Percentiles rank a stretch among this genome's conserved stretches.
These are phyloP conservation scores for Dryadomyces quercivorus DNA, from an alignment of 2,329 filamentous ascomycete genomes.

Conservation along the genomic window DNA sequence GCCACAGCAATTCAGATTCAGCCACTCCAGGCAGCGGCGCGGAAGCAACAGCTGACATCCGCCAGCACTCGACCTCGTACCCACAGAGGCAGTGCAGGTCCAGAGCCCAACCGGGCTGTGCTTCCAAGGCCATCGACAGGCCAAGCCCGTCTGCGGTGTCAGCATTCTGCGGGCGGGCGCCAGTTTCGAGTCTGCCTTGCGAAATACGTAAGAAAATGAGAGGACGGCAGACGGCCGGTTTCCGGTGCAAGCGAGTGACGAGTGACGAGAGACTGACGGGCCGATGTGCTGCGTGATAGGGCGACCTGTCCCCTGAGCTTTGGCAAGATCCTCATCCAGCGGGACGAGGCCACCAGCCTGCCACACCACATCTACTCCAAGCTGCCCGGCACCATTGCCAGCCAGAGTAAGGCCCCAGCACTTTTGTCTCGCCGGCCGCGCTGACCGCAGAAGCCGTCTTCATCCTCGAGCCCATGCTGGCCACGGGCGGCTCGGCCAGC, in stretches of 20 bases:
- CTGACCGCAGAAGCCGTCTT: constrained; percentile 1
- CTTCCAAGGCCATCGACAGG: background rate
- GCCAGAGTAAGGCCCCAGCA: background rate
- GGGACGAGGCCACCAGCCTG: constrained; percentile 2
- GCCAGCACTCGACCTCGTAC: constrained; percentile 1
- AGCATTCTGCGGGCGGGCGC: constrained; percentile 4
- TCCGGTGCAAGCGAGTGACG: too few relatives aligned
- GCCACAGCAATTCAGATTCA: too few relatives aligned
- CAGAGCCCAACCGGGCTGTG: background rate
- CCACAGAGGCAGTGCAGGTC: background rate
- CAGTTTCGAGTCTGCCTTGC: constrained; percentile 1
- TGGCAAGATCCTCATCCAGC: constrained; percentile 4
- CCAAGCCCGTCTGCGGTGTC: constrained; percentile 1
- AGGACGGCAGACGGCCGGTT: too few relatives aligned
- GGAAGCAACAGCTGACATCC: background rate
- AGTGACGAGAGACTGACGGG: too few relatives aligned
- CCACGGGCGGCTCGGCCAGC: background rate
- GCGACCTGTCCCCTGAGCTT: background rate
- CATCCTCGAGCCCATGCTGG: constrained; percentile 5
- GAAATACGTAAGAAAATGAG: background rate
- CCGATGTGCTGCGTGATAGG: too few relatives aligned
- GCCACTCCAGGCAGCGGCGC: background rate
- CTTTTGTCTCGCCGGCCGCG: background rate
- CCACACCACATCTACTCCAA: constrained; percentile 1
- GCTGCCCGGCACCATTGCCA: background rate